Evolutionary conservation across 768 basidiomycete species (phyloP).

Genomic region (Pholiota molesta): DNA sequence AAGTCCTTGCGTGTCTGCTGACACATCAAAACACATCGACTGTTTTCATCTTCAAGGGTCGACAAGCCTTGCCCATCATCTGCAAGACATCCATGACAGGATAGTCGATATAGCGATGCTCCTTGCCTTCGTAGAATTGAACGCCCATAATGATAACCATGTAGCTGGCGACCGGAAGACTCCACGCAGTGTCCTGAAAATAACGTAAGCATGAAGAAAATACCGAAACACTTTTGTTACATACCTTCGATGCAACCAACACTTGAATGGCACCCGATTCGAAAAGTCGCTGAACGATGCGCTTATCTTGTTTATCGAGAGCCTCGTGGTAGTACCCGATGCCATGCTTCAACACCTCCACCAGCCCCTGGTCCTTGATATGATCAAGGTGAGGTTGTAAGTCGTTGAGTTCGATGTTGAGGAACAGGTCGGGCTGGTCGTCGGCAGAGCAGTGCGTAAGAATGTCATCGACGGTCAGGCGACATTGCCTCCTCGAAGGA

Average conservation of each 20-base stretch:
- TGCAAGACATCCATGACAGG: conserved; percentile 98
- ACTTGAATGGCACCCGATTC: conserved; percentile 95
- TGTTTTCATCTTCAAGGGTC: conserved; percentile 87
- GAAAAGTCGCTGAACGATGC: conserved; percentile 91
- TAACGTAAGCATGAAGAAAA: not conserved
- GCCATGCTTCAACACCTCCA: conserved; percentile 84
- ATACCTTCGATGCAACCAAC: conserved; percentile 89
- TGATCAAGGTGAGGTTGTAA: conserved; percentile 89
- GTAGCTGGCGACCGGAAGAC: conserved; percentile 88
- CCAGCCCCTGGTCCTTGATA: conserved; percentile 72
- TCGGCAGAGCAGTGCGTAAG: conserved; percentile 88
- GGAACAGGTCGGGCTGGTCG: conserved; percentile 80
- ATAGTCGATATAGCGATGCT: conserved; percentile 97
- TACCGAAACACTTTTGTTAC: conserved; percentile 8
- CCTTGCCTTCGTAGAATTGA: conserved; percentile 94
- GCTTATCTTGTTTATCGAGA: conserved; percentile 87
- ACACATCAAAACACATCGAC: conserved; percentile 95
- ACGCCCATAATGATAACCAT: conserved; percentile 99
- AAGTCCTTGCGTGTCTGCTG: conserved; percentile 98
- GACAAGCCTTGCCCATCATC: conserved; percentile 99
- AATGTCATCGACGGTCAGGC: conserved; percentile 91
- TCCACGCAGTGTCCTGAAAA: conserved; percentile 91
- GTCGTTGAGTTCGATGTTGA: conserved; percentile 84
- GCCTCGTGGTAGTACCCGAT: conserved; percentile 97
- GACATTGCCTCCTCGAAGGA: conserved; percentile 90